phyloP scores from a whole-genome alignment of 1,139 yeast genomes.

The Geotrichum cucujoidarum region DNA sequence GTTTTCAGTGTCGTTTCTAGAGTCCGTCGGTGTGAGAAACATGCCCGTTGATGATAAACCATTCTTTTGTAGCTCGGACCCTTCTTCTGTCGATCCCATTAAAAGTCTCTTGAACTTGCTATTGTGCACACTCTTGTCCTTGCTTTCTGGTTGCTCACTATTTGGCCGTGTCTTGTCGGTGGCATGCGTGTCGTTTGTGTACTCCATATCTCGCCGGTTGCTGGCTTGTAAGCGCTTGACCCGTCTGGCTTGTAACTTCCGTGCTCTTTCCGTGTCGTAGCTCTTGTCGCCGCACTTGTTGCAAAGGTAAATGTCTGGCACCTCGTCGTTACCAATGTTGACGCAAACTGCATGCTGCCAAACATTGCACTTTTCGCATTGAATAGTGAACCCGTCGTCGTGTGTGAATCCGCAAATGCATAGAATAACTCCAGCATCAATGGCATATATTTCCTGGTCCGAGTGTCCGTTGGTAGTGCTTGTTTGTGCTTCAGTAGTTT shows the following conservation, averaged over 20 bases:
- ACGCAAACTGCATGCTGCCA: conserved; percentile 95
- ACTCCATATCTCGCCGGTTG: background rate
- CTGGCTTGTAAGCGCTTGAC: conserved; percentile 10
- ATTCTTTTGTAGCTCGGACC: background rate
- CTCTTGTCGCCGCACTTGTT: conserved; percentile 68
- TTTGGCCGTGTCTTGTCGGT: background rate
- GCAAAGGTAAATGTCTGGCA: conserved; percentile 80
- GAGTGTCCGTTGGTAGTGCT: too few relatives aligned
- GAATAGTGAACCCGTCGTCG: conserved; percentile 93
- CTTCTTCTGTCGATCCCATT: background rate
- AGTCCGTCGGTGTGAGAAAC: background rate
- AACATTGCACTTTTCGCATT: conserved; percentile 83
- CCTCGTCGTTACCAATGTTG: conserved; percentile 66
- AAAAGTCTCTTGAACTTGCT: background rate
- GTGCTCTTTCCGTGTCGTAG: conserved; percentile 50
- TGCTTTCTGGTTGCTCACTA: background rate
- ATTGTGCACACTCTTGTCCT: background rate
- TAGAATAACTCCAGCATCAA: conserved; percentile 76
- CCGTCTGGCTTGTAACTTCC: conserved; percentile 29
- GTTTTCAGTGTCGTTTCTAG: conserved; percentile 10
- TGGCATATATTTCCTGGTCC: conserved; percentile 43
- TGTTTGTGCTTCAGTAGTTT: too few relatives aligned
- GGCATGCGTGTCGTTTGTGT: background rate
- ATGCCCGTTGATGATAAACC: background rate
- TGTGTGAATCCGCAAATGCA: conserved; percentile 86